Percentiles rank a stretch among this genome's conserved stretches.
Evolutionary conservation across 179 eudicot genomes (phyloP).

Genomic region (Silene noctiflora): DNA sequence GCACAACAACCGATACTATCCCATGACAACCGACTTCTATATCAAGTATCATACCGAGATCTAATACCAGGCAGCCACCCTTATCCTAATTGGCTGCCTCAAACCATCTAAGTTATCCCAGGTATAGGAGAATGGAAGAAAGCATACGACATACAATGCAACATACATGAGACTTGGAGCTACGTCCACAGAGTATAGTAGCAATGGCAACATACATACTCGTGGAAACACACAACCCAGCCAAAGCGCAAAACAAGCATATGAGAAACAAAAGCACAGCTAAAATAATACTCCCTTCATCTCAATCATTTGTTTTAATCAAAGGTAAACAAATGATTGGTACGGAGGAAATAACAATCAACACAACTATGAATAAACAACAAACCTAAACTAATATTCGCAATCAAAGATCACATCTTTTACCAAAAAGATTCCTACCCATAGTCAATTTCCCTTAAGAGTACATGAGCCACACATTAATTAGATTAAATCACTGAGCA

Average conservation of each 20-base stretch:
- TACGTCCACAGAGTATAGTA: neutral
- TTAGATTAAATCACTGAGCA: no score
- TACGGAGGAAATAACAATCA: neutral
- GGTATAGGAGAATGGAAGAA: neutral
- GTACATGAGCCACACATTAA: constrained; percentile 4
- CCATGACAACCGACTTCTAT: no score
- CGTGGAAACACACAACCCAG: neutral
- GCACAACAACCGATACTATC: no score
- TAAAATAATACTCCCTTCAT: no score
- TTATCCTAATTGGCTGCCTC: neutral
- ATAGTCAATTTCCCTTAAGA: neutral
- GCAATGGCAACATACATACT: neutral
- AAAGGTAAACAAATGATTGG: no score
- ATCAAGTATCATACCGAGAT: no score
- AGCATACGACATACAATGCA: neutral
- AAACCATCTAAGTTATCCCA: neutral
- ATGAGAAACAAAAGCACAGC: constrained; percentile 1
- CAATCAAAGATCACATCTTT: constrained; percentile 9
- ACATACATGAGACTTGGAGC: neutral
- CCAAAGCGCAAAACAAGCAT: neutral
- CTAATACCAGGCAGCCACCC: neutral
- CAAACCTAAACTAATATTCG: neutral
- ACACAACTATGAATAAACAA: neutral
- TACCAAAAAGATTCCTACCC: neutral
- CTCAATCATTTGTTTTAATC: no score